Conservation (phyloP, 306 rosid genomes). For the Vigna mungo region DNA sequence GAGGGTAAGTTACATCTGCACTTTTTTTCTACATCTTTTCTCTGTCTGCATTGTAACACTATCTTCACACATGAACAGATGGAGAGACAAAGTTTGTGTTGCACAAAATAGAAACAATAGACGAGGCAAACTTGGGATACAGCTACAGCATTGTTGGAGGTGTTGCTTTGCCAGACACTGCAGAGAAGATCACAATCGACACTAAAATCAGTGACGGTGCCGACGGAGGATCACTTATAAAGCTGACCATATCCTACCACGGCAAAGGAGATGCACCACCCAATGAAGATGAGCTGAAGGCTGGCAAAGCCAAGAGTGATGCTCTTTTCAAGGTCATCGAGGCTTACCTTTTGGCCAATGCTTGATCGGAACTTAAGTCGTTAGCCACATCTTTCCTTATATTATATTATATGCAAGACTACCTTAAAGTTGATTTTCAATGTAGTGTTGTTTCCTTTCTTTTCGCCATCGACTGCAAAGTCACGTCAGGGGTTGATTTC, state of each 20-base stretch:
- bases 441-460: too few relatives aligned
- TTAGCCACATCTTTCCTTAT: too few relatives aligned
- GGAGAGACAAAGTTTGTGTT: constrained; percentile 45
- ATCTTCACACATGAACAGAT: background rate
- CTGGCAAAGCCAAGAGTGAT: constrained; percentile 48
- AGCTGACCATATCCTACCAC: background rate
- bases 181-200: constrained; percentile 48
- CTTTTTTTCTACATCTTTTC: too few relatives aligned
- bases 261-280: constrained; percentile 1
- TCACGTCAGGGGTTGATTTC: too few relatives aligned
- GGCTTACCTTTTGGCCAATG: constrained; percentile 48
- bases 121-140: constrained; percentile 44
- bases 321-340: constrained; percentile 53
- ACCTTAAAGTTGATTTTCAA: too few relatives aligned
- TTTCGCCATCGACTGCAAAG: too few relatives aligned
- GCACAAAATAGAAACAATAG: constrained; percentile 48
- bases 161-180: background rate
- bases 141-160: constrained; percentile 56
- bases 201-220: constrained; percentile 40
- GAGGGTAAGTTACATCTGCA: background rate
- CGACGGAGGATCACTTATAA: constrained; percentile 45
- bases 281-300: background rate
- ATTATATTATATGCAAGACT: too few relatives aligned
- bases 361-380: background rate
- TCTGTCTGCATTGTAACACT: background rate